These are phyloP conservation scores for Starmerella bombicola DNA, from an alignment of 805 yeast species.

Conservation along the genomic window DNA sequence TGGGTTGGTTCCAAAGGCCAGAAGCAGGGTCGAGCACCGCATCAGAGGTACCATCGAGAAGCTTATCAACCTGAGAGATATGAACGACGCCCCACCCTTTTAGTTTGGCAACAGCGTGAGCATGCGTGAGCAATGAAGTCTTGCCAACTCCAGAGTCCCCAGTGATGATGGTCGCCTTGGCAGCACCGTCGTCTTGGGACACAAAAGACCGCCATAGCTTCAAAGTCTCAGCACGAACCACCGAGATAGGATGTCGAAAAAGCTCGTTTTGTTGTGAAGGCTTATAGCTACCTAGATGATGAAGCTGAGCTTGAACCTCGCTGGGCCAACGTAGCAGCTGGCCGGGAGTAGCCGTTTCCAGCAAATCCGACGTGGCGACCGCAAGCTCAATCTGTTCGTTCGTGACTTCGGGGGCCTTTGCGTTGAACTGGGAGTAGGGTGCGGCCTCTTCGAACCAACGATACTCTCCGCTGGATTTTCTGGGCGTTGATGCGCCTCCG, in stretches of 20 bases:
- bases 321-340: slow-evolving; percentile 18
- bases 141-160: slow-evolving; percentile 58
- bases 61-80: slow-evolving; percentile 45
- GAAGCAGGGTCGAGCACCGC: slow-evolving; percentile 41
- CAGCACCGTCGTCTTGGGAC: slow-evolving; percentile 7
- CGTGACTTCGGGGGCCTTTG: slow-evolving; percentile 16
- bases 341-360: slow-evolving; percentile 1
- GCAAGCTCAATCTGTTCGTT: slow-evolving; percentile 3
- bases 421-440: slow-evolving; percentile 17
- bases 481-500: slow-evolving; percentile 15
- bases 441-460: slow-evolving; percentile 21
- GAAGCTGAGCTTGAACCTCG: slow-evolving; percentile 15
- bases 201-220: background rate
- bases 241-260: slow-evolving; percentile 11
- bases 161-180: slow-evolving; percentile 12
- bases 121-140: slow-evolving; percentile 57
- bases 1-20: slow-evolving; percentile 55
- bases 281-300: slow-evolving; percentile 19
- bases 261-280: slow-evolving; percentile 22
- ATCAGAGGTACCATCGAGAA: slow-evolving; percentile 64
- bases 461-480: slow-evolving; percentile 20
- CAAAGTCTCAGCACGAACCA: slow-evolving; percentile 16
- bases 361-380: slow-evolving; percentile 4
- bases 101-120: slow-evolving; percentile 43
- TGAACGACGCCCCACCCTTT: slow-evolving; percentile 42